phyloP scores from a whole-genome alignment of 2,329 filamentous ascomycete species.

The Claviceps capensis region DNA sequence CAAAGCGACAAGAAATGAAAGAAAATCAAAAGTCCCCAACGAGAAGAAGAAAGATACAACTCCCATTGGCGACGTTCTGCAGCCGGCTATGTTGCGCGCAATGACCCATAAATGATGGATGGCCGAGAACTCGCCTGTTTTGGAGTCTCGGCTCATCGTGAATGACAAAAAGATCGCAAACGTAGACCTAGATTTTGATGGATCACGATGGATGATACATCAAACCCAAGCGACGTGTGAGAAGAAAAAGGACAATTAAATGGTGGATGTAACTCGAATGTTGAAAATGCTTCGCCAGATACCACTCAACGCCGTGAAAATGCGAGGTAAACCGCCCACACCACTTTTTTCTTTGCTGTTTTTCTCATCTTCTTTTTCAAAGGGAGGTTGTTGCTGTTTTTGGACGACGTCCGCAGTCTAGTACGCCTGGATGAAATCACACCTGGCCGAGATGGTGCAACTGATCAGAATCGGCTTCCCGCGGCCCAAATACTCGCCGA shows the following conservation, averaged over 20 bases:
- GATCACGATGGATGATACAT: not conserved
- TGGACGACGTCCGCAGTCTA: not conserved
- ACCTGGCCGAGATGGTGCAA: no score
- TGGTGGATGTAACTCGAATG: slow-evolving; percentile 12
- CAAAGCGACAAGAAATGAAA: not conserved
- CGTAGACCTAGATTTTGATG: not conserved
- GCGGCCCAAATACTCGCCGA: slow-evolving; percentile 70
- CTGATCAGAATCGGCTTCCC: slow-evolving; percentile 43
- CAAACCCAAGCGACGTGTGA: not conserved
- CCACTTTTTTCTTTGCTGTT: slow-evolving; percentile 6
- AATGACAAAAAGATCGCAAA: not conserved
- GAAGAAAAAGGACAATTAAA: slow-evolving; percentile 4
- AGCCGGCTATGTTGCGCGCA: not conserved
- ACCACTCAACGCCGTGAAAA: slow-evolving; percentile 4
- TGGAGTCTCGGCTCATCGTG: not conserved
- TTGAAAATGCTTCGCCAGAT: slow-evolving; percentile 1
- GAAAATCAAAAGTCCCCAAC: slow-evolving; percentile 2
- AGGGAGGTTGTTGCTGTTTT: slow-evolving; percentile 11
- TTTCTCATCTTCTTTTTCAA: slow-evolving; percentile 4
- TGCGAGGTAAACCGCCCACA: slow-evolving; percentile 7
- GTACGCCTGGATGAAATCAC: no score
- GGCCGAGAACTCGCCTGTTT: not conserved
- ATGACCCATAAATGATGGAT: not conserved
- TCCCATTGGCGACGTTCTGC: slow-evolving; percentile 6
- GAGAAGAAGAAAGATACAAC: slow-evolving; percentile 6